A percentile compares a stretch with the other conserved stretches of the same genome.
Evolutionary conservation across 1,139 yeast species (phyloP).

Genomic region (Protomyces gravidus): DNA sequence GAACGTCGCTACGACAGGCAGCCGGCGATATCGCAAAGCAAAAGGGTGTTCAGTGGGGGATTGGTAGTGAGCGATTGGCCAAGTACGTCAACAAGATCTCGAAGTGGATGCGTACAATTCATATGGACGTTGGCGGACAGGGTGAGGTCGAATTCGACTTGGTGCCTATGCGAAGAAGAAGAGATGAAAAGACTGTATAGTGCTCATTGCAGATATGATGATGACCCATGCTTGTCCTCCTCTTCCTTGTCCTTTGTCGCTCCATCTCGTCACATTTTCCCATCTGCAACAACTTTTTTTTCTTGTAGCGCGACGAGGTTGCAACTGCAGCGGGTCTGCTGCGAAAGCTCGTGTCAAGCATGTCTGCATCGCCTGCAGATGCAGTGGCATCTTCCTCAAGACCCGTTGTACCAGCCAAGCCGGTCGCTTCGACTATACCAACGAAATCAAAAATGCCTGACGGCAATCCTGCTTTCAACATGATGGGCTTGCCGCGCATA

Average conservation of each 20-base stretch:
- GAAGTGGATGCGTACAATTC: slow-evolving; percentile 7
- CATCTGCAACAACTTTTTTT: not conserved
- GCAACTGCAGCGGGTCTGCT: too few species aligned
- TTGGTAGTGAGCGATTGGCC: slow-evolving; percentile 23
- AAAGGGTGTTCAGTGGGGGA: slow-evolving; percentile 27
- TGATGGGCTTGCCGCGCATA: slow-evolving; percentile 59
- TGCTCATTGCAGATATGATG: too few species aligned
- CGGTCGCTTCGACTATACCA: not conserved
- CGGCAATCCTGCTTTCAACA: slow-evolving; percentile 73
- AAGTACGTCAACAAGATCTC: slow-evolving; percentile 23
- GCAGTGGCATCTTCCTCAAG: too few species aligned
- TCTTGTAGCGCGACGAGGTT: not conserved
- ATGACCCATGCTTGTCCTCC: too few species aligned
- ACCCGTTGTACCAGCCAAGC: not conserved
- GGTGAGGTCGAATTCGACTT: slow-evolving; percentile 18
- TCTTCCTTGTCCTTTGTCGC: too few species aligned
- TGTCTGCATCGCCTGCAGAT: not conserved
- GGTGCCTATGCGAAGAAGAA: slow-evolving; percentile 7
- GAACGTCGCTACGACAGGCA: slow-evolving; percentile 17
- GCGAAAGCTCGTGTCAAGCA: too few species aligned
- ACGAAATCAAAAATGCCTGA: not conserved
- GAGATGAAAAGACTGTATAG: not conserved
- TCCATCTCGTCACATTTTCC: too few species aligned
- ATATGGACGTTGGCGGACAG: slow-evolving; percentile 10
- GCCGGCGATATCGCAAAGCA: slow-evolving; percentile 27